Evolutionary conservation across 257 asterid genomes (phyloP).

Genomic region (Solanum chiquidenum): DNA sequence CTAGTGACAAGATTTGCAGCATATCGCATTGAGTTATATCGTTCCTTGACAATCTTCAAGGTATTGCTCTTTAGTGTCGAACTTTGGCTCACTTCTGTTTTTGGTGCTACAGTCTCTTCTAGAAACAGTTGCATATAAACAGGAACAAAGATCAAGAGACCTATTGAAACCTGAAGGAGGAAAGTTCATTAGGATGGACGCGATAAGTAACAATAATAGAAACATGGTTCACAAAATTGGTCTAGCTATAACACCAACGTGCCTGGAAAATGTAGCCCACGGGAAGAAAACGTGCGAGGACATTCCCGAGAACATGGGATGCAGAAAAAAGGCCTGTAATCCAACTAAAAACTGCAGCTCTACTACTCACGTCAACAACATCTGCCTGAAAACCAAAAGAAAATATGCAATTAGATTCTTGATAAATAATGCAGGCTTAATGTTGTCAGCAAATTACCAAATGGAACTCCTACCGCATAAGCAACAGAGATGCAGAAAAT

Average conservation of each 20-base stretch:
- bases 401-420: background rate
- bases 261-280: constrained; percentile 61
- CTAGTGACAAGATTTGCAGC: constrained; percentile 52
- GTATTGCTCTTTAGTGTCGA: constrained; percentile 35
- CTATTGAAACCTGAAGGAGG: constrained; percentile 66
- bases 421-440: background rate
- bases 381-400: constrained; percentile 58
- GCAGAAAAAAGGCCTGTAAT: constrained; percentile 84
- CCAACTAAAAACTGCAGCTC: constrained; percentile 85
- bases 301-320: constrained; percentile 77
- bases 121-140: constrained; percentile 58
- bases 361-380: constrained; percentile 45
- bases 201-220: background rate
- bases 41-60: constrained; percentile 35
- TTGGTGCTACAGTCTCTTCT: constrained; percentile 51
- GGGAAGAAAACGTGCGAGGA: constrained; percentile 80
- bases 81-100: constrained; percentile 14
- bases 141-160: constrained; percentile 51
- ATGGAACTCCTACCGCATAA: constrained; percentile 57
- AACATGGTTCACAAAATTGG: background rate
- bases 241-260: constrained; percentile 7
- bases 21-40: constrained; percentile 57
- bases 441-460: background rate
- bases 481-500: constrained; percentile 86
- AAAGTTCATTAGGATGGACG: background rate